Evolutionary conservation across 2,329 filamentous ascomycete species (phyloP), one percentile per base, ranked within the genome.

Genomic region (Tolypocladium sp.): DNA sequence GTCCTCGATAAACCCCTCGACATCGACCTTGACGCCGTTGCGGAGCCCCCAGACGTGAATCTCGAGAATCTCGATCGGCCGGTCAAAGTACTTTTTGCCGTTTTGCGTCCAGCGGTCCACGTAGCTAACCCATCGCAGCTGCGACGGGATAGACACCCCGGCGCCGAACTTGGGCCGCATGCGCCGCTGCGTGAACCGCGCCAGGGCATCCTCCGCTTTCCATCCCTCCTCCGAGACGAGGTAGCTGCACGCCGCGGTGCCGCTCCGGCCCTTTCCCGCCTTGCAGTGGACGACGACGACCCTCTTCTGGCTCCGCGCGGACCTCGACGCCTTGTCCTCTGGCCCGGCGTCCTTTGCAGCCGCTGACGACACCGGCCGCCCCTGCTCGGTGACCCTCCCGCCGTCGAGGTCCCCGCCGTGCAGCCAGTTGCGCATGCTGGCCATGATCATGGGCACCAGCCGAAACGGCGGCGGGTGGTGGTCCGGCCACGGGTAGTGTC

Each of bases 231-330:
- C 90, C 9, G 89, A 87, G 66, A 99, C 94, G 60, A 99, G 78
- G 71, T 96, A 97, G 66, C 89, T 90, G 73, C 91, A 96, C 37
- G 88, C 87, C 66, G 91, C 85, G 0, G 91, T 96, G 4, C 94
- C 94, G 64, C 91, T 96, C 56, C 94, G 82, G 1, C 94, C 94
- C 74, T 99, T 99, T 3, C 94, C 94, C 1, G 94, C 94, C 71
- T 97, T 97, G 78, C 94, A 97, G 73, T 99, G 94, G 9, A 97
- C 91, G 8, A 97, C 92, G 0, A 88, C 88, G 0, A 97, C 91
- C 40, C 91, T 80, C 42, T 73, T 71, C 52, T 69, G 69, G 40
- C 74, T 69, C 56, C 71, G 72, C 42, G 71, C 64, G 5, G 35
- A 1, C 15, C 22, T 33, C 51, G 13, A 41, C 15, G 22, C 27